These are phyloP conservation scores for Adansonia rubrostipa DNA, from an alignment of 441 rosid species.

Conservation along the genomic window DNA sequence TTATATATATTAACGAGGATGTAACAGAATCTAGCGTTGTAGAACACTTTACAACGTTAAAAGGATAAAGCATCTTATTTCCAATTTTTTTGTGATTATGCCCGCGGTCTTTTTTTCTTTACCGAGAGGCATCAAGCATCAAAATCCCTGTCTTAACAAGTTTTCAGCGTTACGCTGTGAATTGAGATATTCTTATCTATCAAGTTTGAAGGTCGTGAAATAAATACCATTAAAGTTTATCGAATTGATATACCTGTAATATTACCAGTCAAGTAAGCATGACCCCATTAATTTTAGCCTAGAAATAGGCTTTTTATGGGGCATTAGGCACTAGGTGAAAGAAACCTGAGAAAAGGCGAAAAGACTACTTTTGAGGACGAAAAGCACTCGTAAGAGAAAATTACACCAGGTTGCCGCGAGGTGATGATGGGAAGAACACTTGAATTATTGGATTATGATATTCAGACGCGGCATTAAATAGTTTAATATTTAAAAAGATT, in stretches of 20 bases:
- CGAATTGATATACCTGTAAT: neutral
- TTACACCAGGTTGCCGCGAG: neutral
- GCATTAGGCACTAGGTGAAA: neutral
- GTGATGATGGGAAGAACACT: neutral
- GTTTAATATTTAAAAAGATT: no score
- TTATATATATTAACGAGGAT: no score
- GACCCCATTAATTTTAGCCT: neutral
- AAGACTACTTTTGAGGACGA: constrained; percentile 1
- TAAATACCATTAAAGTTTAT: no score
- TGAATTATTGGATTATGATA: neutral
- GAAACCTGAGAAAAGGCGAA: neutral
- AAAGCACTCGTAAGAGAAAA: neutral
- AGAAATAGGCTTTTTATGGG: neutral
- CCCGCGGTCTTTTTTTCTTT: neutral
- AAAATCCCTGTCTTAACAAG: neutral
- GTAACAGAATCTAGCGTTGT: no score
- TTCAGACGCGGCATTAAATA: no score
- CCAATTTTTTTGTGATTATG: neutral
- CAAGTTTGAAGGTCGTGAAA: neutral
- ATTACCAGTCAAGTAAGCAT: neutral
- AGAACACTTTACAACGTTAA: neutral
- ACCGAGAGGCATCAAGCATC: neutral
- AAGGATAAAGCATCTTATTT: constrained; percentile 3
- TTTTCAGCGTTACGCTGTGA: neutral
- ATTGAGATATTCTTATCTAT: neutral